Evolutionary conservation across 129 eudicot species (phyloP).

Genomic region (Centella asiatica): DNA sequence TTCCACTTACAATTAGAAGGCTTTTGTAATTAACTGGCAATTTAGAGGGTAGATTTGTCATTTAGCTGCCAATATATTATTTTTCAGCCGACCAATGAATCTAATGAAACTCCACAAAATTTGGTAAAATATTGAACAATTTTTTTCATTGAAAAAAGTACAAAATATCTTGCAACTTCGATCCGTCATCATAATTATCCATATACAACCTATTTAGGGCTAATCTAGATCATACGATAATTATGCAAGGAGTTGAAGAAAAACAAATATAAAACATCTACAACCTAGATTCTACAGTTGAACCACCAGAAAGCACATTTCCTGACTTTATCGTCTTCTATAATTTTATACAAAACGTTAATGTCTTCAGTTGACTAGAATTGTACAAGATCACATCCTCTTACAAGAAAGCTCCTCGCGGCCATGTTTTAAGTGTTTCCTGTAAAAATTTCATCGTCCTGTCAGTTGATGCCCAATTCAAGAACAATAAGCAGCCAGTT

Average conservation of each 20-base stretch:
- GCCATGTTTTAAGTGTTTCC: conserved; percentile 34
- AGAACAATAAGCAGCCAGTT: no score
- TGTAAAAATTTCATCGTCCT: conserved; percentile 12
- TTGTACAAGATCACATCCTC: background rate
- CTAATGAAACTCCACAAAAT: no score
- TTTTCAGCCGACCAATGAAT: no score
- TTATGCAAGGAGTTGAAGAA: conserved; percentile 12
- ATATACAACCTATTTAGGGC: conserved; percentile 25
- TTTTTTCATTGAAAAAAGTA: no score
- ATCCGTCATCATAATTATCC: conserved; percentile 16
- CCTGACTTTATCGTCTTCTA: conserved; percentile 22
- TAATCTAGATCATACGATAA: conserved; percentile 6
- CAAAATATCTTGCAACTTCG: conserved; percentile 6
- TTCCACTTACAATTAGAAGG: no score
- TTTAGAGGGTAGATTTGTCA: no score
- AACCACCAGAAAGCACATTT: conserved; percentile 19
- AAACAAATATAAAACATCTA: conserved; percentile 37
- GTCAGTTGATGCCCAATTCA: background rate
- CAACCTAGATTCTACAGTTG: conserved; percentile 22
- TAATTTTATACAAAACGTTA: conserved; percentile 26
- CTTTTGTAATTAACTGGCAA: no score
- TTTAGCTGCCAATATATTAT: no score
- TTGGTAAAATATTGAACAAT: no score
- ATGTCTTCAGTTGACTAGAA: conserved; percentile 10
- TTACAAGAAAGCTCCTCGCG: conserved; percentile 16